Conservation (phyloP, 495 filamentous ascomycete species). For the Evansstolkia leycettana region DNA sequence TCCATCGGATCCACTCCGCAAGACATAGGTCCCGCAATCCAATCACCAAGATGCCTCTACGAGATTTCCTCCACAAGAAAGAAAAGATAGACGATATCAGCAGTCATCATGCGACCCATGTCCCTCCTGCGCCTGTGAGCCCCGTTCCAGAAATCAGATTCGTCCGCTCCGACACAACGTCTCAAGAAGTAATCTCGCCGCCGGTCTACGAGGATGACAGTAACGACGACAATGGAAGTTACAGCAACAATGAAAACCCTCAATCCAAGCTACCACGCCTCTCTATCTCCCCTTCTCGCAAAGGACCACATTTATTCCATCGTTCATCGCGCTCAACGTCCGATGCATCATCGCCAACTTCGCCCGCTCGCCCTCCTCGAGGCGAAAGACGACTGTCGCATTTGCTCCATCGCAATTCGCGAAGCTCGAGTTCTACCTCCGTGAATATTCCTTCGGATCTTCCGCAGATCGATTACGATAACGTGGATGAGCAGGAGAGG, state of each 20-base stretch:
- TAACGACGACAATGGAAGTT: slow-evolving; percentile 8
- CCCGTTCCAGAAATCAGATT: slow-evolving; percentile 66
- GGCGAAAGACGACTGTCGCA: slow-evolving; percentile 49
- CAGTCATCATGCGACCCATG: slow-evolving; percentile 2
- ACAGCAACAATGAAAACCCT: slow-evolving; percentile 4
- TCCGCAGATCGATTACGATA: slow-evolving; percentile 51
- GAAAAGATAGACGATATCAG: background rate
- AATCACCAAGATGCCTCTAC: slow-evolving; percentile 49
- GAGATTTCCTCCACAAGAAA: slow-evolving; percentile 35
- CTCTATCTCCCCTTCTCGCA: slow-evolving; percentile 29
- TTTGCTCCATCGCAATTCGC: slow-evolving; percentile 52
- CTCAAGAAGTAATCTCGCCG: slow-evolving; percentile 62
- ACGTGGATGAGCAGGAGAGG: slow-evolving; percentile 36
- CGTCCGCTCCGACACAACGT: slow-evolving; percentile 70
- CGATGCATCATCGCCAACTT: slow-evolving; percentile 21
- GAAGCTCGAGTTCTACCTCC: slow-evolving; percentile 40
- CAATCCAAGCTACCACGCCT: slow-evolving; percentile 11
- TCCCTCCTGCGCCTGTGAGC: slow-evolving; percentile 15
- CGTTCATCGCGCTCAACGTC: slow-evolving; percentile 31
- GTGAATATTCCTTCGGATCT: slow-evolving; percentile 67
- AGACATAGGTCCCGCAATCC: background rate
- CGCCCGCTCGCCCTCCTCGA: slow-evolving; percentile 14
- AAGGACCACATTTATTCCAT: slow-evolving; percentile 36
- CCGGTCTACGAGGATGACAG: slow-evolving; percentile 41
- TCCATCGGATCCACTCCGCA: no score